Evolutionary conservation across 345 rosid species (phyloP).

Genomic region (Carallia brachiata): DNA sequence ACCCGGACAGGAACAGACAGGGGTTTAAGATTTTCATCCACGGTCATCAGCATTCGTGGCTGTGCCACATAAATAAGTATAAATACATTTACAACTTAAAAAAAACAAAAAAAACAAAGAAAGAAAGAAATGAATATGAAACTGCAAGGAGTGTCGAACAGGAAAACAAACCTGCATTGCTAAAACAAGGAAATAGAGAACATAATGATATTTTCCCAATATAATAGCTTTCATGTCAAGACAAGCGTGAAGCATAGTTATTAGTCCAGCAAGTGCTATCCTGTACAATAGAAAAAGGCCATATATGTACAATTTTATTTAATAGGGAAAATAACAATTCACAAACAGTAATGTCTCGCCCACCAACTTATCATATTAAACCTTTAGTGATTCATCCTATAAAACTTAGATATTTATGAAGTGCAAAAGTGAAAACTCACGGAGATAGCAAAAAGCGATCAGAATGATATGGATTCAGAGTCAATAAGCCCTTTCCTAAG

Average conservation of each 20-base stretch:
- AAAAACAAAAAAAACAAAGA: not conserved
- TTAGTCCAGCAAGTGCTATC: conserved; percentile 87
- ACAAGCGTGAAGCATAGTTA: conserved; percentile 77
- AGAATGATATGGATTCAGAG: conserved; percentile 89
- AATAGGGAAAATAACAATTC: not conserved
- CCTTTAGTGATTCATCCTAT: not conserved
- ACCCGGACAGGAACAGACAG: conserved; percentile 83
- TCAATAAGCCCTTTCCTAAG: conserved; percentile 90
- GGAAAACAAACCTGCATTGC: conserved; percentile 80
- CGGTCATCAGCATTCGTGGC: conserved; percentile 94
- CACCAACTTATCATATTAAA: too few relatives aligned
- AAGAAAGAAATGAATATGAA: not conserved
- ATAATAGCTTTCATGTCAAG: conserved; percentile 83
- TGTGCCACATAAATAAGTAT: conserved; percentile 24
- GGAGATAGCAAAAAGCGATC: conserved; percentile 85
- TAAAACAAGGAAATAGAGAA: conserved; percentile 83
- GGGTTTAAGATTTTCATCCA: conserved; percentile 81
- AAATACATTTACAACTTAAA: not conserved
- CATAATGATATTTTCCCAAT: conserved; percentile 83
- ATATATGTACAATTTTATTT: not conserved
- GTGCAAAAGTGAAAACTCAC: conserved; percentile 39
- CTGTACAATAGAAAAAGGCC: conserved; percentile 27
- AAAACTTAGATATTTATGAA: not conserved
- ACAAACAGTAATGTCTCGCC: not conserved
- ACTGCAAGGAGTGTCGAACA: not conserved